phyloP scores from a whole-genome alignment of 1,284 basidiomycete species.

The Irpex sp. region DNA sequence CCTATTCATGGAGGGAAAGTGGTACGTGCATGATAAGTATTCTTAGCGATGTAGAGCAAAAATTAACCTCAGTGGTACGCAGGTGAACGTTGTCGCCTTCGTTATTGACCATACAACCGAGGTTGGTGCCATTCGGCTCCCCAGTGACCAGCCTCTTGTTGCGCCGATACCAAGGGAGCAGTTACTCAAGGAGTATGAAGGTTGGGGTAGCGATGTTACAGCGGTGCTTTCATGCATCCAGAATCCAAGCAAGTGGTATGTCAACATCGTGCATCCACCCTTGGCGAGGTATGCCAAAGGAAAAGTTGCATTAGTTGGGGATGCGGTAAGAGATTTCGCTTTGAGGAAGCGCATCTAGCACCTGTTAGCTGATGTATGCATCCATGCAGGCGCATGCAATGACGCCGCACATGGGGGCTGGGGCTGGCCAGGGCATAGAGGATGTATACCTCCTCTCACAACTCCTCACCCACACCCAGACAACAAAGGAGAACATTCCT shows the following conservation, averaged over 20 bases:
- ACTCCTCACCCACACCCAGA: constrained; percentile 44
- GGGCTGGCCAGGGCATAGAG: constrained; percentile 62
- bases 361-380: not conserved
- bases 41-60: not conserved
- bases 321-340: constrained; percentile 39
- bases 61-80: not conserved
- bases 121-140: not conserved
- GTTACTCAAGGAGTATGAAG: constrained; percentile 42
- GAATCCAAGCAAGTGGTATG: constrained; percentile 54
- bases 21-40: constrained; percentile 3
- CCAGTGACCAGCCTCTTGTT: not conserved
- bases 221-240: constrained; percentile 44
- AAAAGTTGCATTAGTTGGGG: constrained; percentile 51
- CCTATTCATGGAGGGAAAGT: constrained; percentile 3
- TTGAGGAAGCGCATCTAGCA: too few species aligned
- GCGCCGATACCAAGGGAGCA: constrained; percentile 31
- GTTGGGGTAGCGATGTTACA: constrained; percentile 45
- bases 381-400: constrained; percentile 49
- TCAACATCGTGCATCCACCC: constrained; percentile 50
- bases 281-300: constrained; percentile 44
- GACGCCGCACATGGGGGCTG: constrained; percentile 57
- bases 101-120: not conserved
- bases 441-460: constrained; percentile 49
- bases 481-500: constrained; percentile 40
- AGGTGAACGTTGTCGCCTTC: constrained; percentile 8